Conservation (phyloP, 768 basidiomycete species). For the Gyrodon lividus region DNA sequence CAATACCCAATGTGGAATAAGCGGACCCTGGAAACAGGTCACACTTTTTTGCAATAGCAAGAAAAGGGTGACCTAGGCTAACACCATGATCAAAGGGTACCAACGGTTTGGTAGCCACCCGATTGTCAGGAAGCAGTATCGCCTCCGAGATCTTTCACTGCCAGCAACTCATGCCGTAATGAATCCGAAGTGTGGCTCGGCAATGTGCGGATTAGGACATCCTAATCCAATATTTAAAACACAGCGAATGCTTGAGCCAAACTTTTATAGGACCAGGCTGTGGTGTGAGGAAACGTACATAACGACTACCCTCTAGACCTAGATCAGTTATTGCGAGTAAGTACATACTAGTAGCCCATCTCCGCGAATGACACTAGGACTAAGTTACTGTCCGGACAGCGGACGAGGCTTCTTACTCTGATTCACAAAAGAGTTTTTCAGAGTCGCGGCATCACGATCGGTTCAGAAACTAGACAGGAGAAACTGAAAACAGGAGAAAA, state of each 20-base stretch:
- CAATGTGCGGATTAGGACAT: constrained; percentile 24
- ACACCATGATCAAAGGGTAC: constrained; percentile 27
- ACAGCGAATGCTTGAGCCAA: constrained; percentile 14
- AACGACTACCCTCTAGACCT: neutral
- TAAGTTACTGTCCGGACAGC: neutral
- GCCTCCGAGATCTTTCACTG: constrained; percentile 34
- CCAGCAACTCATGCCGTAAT: constrained; percentile 32
- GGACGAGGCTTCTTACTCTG: constrained; percentile 21
- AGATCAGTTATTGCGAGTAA: neutral
- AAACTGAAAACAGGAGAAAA: constrained; percentile 18
- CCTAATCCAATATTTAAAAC: constrained; percentile 18
- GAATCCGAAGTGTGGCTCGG: constrained; percentile 28
- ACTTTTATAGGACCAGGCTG: too few relatives aligned
- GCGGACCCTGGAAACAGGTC: constrained; percentile 34
- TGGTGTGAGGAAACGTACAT: constrained; percentile 1
- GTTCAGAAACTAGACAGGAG: constrained; percentile 12
- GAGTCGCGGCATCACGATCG: neutral
- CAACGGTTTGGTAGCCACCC: constrained; percentile 30
- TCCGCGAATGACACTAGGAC: neutral
- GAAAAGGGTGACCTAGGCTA: constrained; percentile 27
- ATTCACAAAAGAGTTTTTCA: constrained; percentile 23
- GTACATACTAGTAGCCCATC: too few relatives aligned
- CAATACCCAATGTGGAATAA: constrained; percentile 23
- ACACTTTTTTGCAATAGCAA: constrained; percentile 25
- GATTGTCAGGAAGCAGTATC: constrained; percentile 34